Evolutionary conservation across 495 filamentous ascomycete genomes (phyloP).

Genomic region (Aspergillus sparsus): DNA sequence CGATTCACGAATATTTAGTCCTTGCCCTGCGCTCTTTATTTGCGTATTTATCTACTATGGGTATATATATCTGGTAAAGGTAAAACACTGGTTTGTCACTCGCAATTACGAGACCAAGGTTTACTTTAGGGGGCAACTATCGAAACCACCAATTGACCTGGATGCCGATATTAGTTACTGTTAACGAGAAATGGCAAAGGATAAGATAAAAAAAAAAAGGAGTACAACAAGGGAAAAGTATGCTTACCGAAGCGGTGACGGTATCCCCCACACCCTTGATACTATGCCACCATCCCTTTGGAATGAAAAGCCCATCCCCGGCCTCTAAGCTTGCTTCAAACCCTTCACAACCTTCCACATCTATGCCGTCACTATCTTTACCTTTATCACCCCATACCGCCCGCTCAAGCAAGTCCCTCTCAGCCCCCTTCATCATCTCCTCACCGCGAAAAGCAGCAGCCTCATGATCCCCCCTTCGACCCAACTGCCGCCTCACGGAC

Average conservation of each 20-base stretch:
- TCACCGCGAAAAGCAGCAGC: constrained; percentile 66
- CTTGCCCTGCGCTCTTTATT: too few relatives aligned
- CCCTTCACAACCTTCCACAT: constrained; percentile 34
- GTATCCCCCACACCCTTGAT: constrained; percentile 70
- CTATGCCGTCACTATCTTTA: constrained; percentile 9
- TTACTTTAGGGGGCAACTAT: constrained; percentile 27
- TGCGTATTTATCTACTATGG: too few relatives aligned
- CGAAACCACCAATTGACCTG: constrained; percentile 95
- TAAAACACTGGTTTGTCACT: too few relatives aligned
- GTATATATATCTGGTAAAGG: too few relatives aligned
- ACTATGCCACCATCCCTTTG: constrained; percentile 95
- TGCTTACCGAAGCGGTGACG: constrained; percentile 65
- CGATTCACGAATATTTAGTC: too few relatives aligned
- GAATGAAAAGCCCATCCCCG: constrained; percentile 84
- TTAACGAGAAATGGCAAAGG: neutral
- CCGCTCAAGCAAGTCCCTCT: constrained; percentile 64
- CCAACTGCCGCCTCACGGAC: constrained; percentile 51
- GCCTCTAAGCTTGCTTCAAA: constrained; percentile 60
- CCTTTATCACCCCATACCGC: constrained; percentile 64
- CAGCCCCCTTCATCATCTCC: constrained; percentile 89
- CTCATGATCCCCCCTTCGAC: constrained; percentile 36
- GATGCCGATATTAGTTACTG: constrained; percentile 33
- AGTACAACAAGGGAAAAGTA: neutral
- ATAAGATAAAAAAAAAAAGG: neutral
- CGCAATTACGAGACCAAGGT: too few relatives aligned